These are phyloP conservation scores for Hanseniaspora uvarum DNA, from an alignment of 1,139 yeast genomes.

Conservation along the genomic window DNA sequence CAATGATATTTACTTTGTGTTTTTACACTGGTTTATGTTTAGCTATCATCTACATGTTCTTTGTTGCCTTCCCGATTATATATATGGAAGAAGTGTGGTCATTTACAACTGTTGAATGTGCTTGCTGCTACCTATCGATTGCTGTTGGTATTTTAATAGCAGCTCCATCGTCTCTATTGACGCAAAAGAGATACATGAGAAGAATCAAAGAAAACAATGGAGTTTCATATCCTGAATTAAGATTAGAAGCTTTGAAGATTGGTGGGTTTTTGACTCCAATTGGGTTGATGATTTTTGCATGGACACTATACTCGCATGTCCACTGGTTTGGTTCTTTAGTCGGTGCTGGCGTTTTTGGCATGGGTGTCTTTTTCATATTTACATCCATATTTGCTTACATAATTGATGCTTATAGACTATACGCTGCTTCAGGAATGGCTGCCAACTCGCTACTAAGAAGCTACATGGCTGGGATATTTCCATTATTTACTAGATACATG, in stretches of 20 bases:
- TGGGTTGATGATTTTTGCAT: conserved; percentile 66
- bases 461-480: conserved; percentile 63
- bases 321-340: conserved; percentile 70
- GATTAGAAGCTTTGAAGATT: conserved; percentile 45
- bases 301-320: conserved; percentile 50
- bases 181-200: conserved; percentile 31
- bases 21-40: conserved; percentile 52
- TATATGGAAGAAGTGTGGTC: conserved; percentile 38
- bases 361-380: conserved; percentile 47
- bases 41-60: conserved; percentile 52
- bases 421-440: conserved; percentile 73
- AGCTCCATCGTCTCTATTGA: conserved; percentile 29
- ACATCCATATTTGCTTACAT: conserved; percentile 50
- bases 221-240: conserved; percentile 47
- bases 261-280: conserved; percentile 43
- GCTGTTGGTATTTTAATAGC: conserved; percentile 40
- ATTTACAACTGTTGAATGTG: conserved; percentile 43
- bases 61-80: conserved; percentile 53
- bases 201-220: conserved; percentile 33
- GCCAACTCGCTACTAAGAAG: conserved; percentile 66
- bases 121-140: conserved; percentile 46
- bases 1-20: conserved; percentile 53
- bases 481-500: conserved; percentile 56
- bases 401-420: conserved; percentile 50
- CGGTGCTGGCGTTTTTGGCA: conserved; percentile 53